Conservation (phyloP, 2,329 filamentous ascomycete species). For the Penicillium sp. region DNA sequence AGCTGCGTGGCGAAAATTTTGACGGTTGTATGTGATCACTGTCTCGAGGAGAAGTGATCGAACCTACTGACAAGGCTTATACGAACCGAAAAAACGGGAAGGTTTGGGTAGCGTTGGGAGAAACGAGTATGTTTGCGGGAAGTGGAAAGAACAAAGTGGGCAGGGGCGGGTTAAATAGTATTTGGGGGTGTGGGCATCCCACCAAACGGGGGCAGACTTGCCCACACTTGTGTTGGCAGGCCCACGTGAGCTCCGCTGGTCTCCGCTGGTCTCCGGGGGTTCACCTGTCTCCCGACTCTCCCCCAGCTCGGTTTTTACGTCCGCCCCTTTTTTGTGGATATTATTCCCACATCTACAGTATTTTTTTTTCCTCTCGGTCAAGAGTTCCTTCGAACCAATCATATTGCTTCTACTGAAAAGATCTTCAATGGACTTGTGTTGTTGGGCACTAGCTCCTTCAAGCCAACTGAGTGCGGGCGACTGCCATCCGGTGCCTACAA, state of each 20-base stretch:
- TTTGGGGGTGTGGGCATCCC: background rate
- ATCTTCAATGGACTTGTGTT: conserved; percentile 2
- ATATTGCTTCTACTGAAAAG: background rate
- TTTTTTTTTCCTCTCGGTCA: background rate
- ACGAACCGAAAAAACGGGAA: conserved; percentile 22
- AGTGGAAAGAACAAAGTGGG: background rate
- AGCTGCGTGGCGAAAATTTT: conserved; percentile 99
- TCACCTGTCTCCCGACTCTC: background rate
- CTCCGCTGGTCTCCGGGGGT: conserved; percentile 11
- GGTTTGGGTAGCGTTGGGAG: conserved; percentile 14
- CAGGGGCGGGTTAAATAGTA: conserved; percentile 7
- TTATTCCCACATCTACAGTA: background rate
- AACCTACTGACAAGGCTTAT: conserved; percentile 33
- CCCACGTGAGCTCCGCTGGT: conserved; percentile 13
- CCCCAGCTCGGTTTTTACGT: background rate
- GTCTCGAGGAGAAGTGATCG: conserved; percentile 58
- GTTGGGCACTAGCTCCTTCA: conserved; percentile 14
- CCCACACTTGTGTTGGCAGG: no score
- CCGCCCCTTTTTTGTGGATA: background rate
- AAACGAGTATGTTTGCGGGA: conserved; percentile 14
- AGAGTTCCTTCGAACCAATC: background rate
- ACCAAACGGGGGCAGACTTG: no score
- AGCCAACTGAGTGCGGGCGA: conserved; percentile 1
- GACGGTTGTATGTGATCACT: conserved; percentile 67
- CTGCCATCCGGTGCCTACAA: conserved; percentile 4